Evolutionary conservation across 2,329 filamentous ascomycete genomes (phyloP).

Genomic region (Cladosporium cucumerinum): DNA sequence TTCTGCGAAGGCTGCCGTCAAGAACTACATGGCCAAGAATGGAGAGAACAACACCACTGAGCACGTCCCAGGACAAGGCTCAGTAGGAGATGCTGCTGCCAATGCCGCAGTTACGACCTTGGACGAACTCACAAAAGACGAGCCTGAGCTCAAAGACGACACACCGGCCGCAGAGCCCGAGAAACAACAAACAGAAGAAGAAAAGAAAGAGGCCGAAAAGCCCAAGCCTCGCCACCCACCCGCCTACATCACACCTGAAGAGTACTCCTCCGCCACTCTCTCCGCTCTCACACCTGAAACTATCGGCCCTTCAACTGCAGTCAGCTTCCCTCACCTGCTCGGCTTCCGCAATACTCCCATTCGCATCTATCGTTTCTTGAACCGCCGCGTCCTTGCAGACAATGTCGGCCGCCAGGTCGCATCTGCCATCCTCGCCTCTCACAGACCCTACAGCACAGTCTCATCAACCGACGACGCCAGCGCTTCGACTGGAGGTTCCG

Average conservation of each 20-base stretch:
- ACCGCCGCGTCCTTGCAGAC: slow-evolving; percentile 79
- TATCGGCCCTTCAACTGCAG: slow-evolving; percentile 68
- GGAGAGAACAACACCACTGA: neutral
- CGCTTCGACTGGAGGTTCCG: slow-evolving; percentile 26
- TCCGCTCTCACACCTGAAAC: slow-evolving; percentile 65
- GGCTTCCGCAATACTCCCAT: slow-evolving; percentile 88
- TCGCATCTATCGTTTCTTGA: slow-evolving; percentile 83
- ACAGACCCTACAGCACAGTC: slow-evolving; percentile 45
- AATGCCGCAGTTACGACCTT: slow-evolving; percentile 17
- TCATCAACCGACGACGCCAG: slow-evolving; percentile 22
- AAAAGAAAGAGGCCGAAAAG: slow-evolving; percentile 39
- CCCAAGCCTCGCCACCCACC: slow-evolving; percentile 58
- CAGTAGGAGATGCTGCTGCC: slow-evolving; percentile 29
- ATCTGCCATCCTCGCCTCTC: slow-evolving; percentile 67
- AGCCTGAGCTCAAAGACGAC: slow-evolving; percentile 26
- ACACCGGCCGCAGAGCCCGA: slow-evolving; percentile 28
- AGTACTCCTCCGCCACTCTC: slow-evolving; percentile 66
- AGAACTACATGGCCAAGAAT: neutral
- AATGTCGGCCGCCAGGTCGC: slow-evolving; percentile 83
- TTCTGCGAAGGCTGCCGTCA: neutral
- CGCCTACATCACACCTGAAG: slow-evolving; percentile 69
- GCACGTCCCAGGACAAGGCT: slow-evolving; percentile 23
- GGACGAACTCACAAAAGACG: slow-evolving; percentile 10
- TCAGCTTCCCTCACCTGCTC: slow-evolving; percentile 83
- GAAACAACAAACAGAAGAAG: slow-evolving; percentile 40